phyloP scores from a whole-genome alignment of 2,329 filamentous ascomycete genomes.

The Pseudogymnoascus sp. region DNA sequence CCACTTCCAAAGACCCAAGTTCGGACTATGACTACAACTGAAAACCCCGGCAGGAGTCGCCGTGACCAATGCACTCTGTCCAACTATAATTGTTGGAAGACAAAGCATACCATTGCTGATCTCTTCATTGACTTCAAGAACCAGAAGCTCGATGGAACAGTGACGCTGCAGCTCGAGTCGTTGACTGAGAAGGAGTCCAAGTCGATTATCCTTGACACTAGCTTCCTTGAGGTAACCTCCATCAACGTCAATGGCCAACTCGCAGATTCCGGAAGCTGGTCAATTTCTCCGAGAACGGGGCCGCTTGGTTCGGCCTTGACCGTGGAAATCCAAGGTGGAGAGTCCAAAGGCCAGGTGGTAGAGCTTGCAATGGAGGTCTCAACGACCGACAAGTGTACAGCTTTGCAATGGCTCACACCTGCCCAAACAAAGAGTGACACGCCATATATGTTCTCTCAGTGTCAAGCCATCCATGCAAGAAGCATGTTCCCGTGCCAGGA shows the following conservation, averaged over 20 bases:
- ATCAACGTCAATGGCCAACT: slow-evolving; percentile 56
- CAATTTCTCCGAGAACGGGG: slow-evolving; percentile 48
- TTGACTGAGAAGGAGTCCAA: slow-evolving; percentile 63
- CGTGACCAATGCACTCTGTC: slow-evolving; percentile 84
- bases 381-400: slow-evolving; percentile 83
- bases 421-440: slow-evolving; percentile 93
- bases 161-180: slow-evolving; percentile 67
- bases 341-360: slow-evolving; percentile 43
- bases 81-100: slow-evolving; percentile 85
- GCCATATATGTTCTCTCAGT: slow-evolving; percentile 97
- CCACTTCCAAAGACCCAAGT: slow-evolving; percentile 4
- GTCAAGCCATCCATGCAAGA: slow-evolving; percentile 89
- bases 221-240: slow-evolving; percentile 62
- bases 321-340: slow-evolving; percentile 49
- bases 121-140: slow-evolving; percentile 77
- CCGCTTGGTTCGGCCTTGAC: slow-evolving; percentile 68
- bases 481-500: slow-evolving; percentile 96
- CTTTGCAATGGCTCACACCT: slow-evolving; percentile 89
- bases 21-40: neutral
- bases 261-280: neutral
- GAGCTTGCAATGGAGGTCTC: slow-evolving; percentile 58
- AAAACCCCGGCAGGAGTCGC: neutral
- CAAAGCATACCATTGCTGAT: slow-evolving; percentile 71
- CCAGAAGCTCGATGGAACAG: slow-evolving; percentile 67
- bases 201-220: slow-evolving; percentile 83